These are phyloP conservation scores for Cyclotella cryptica DNA, from an alignment of 108 stramenopile genomes.

Conservation along the genomic window DNA sequence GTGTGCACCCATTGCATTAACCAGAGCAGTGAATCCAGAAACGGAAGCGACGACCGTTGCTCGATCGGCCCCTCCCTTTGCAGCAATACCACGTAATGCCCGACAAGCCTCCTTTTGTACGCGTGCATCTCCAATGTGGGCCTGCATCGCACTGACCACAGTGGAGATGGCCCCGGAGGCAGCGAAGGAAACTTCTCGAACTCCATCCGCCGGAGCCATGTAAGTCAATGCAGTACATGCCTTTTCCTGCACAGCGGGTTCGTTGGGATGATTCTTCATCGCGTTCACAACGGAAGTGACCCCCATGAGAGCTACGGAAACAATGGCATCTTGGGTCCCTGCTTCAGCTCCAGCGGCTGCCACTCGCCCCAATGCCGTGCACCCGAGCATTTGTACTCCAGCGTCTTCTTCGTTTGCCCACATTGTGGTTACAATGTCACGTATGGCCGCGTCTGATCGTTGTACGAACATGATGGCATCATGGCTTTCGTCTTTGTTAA, in stretches of 20 bases:
- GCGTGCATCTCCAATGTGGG: constrained; percentile 80
- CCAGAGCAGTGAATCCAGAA: constrained; percentile 81
- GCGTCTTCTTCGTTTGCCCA: constrained; percentile 92
- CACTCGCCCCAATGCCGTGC: constrained; percentile 63
- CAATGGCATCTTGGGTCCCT: constrained; percentile 24
- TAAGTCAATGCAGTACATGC: constrained; percentile 68
- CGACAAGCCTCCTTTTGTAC: constrained; percentile 84
- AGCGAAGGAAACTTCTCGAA: constrained; percentile 82
- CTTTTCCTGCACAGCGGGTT: constrained; percentile 87
- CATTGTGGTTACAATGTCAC: constrained; percentile 81
- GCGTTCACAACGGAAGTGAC: constrained; percentile 83
- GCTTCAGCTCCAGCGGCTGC: constrained; percentile 30
- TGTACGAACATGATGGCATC: constrained; percentile 92
- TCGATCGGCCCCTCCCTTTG: constrained; percentile 74
- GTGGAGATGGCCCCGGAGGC: constrained; percentile 86
- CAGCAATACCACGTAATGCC: constrained; percentile 75
- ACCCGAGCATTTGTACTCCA: constrained; percentile 89
- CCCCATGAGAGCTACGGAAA: constrained; percentile 72
- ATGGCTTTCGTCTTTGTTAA: constrained; percentile 83
- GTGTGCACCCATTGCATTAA: constrained; percentile 83
- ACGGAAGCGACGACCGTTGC: constrained; percentile 83
- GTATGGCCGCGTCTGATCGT: constrained; percentile 56
- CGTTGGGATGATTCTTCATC: constrained; percentile 90
- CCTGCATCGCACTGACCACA: constrained; percentile 89
- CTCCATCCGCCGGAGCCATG: constrained; percentile 71